Evolutionary conservation across 1,284 basidiomycete genomes (phyloP).

Genomic region (Trichosporon faecale): DNA sequence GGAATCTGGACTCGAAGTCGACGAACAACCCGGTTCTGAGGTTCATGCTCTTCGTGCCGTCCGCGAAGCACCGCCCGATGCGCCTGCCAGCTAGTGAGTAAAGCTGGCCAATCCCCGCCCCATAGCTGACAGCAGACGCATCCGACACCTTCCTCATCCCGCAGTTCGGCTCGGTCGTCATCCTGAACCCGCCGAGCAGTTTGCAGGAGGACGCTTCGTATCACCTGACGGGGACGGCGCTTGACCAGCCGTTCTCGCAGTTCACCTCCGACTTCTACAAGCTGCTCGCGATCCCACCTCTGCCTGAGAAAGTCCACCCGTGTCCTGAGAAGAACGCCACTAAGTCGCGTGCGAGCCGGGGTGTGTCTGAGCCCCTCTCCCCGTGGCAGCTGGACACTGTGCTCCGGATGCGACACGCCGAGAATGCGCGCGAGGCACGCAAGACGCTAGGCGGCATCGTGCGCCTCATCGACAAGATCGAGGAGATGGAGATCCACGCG

Average conservation of each 20-base stretch:
- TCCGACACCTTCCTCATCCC: slow-evolving; percentile 71
- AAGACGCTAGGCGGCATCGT: slow-evolving; percentile 77
- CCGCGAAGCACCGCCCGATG: slow-evolving; percentile 65
- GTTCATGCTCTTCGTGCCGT: slow-evolving; percentile 87
- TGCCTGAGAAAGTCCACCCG: slow-evolving; percentile 53
- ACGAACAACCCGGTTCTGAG: slow-evolving; percentile 90
- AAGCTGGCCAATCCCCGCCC: not conserved
- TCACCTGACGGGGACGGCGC: slow-evolving; percentile 39
- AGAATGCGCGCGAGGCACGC: slow-evolving; percentile 66
- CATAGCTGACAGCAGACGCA: slow-evolving; percentile 27
- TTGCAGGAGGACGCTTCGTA: slow-evolving; percentile 18
- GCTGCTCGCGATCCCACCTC: slow-evolving; percentile 70
- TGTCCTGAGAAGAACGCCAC: slow-evolving; percentile 16
- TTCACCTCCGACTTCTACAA: slow-evolving; percentile 73
- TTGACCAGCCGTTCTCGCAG: slow-evolving; percentile 63
- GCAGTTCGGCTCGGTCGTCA: slow-evolving; percentile 89
- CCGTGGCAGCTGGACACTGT: slow-evolving; percentile 76
- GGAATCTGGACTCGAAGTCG: slow-evolving; percentile 64
- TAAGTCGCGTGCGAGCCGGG: slow-evolving; percentile 9
- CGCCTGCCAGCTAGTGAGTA: slow-evolving; percentile 48
- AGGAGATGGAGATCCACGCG: slow-evolving; percentile 81
- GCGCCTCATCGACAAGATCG: slow-evolving; percentile 74
- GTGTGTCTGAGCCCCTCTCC: slow-evolving; percentile 25
- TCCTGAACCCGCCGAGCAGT: slow-evolving; percentile 62
- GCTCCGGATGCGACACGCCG: slow-evolving; percentile 65